phyloP scores from a whole-genome alignment of 1,139 yeast species.

The Suhomyces guaymorum region DNA sequence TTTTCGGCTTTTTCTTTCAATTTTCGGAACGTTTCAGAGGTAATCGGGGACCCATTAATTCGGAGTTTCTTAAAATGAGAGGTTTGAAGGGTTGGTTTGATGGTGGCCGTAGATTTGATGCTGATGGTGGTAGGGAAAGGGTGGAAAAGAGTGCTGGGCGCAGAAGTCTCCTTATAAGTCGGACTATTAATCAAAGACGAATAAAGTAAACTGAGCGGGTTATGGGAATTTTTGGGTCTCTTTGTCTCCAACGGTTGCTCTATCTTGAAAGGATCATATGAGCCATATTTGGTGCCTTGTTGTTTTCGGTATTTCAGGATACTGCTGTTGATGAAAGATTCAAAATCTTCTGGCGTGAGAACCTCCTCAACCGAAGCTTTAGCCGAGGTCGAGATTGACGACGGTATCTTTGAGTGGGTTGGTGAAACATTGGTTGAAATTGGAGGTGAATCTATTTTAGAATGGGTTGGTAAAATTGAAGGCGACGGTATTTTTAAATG shows the following conservation, averaged over 20 bases:
- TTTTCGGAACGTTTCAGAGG: conserved; percentile 27
- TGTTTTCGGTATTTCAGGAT: conserved; percentile 35
- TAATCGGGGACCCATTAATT: conserved; percentile 44
- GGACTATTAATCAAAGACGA: conserved; percentile 16
- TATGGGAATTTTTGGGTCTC: conserved; percentile 6
- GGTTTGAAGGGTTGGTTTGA: conserved; percentile 35
- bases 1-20: conserved; percentile 6
- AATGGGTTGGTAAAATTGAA: too few species aligned
- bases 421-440: too few species aligned
- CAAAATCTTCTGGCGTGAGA: conserved; percentile 27
- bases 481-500: neutral
- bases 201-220: conserved; percentile 19
- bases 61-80: conserved; percentile 48
- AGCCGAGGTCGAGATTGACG: too few species aligned
- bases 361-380: too few species aligned
- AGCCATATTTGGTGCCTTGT: conserved; percentile 24
- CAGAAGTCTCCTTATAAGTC: neutral
- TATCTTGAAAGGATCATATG: conserved; percentile 15
- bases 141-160: conserved; percentile 6
- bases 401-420: too few species aligned
- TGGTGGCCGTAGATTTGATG: conserved; percentile 43
- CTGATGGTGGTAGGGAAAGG: conserved; percentile 18
- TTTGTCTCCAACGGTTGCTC: neutral
- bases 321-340: conserved; percentile 35
- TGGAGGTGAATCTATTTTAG: too few species aligned